Evolutionary conservation across 139 green algal species (phyloP), one percentile per base, ranked within the genome.

Genomic region (Mesotaenium endlicherianum): DNA sequence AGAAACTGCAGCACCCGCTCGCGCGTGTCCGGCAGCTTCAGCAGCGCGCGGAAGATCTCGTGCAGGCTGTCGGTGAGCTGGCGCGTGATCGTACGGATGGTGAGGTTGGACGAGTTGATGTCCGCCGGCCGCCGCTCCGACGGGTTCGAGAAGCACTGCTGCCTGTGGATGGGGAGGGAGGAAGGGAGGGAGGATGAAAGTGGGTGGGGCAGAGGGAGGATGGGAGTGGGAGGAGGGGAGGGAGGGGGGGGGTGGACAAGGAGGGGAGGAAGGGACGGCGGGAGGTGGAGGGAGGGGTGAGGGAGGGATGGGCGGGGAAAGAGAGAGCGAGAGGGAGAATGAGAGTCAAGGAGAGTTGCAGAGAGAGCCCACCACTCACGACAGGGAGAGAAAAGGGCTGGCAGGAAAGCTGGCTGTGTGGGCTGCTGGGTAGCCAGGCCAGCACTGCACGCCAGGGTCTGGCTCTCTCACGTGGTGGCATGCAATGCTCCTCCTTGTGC

Each of bases 1-100:
- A 98, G 82, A 93, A 93, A 98, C n/a, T 59, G 26, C 31, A 98
- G 77, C 84, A 93, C 92, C 55, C 64, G 36, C 39, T 92, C 90
- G 16, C 93, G 89, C 14, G 91, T 94, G 80, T 88, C 87, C 82
- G 93, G 89, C 67, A 69, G n/a, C 41, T 89, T 86, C 57, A 97
- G 88, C 39, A 97, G 84, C 34, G 83, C 81, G 83, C 94, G 93
- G 11, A 95, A 75, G 1, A 93, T 75, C 43, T 93, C 49, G 40
- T 87, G 70, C 58, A 90, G 77, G 6, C 80, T 84, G 14, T 86
- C 53, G 39, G 64, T 20, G 11, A 89, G 45, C 81, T 91, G 85
- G 70, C 78, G 80, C 64, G 81, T 77, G 0, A 82, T 75, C 77
- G 91, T 50, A 38, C 92, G 91, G 77, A 98, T 83, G 30, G 80